Base-by-base conservation (phyloP, 2,329 filamentous ascomycete species). In the Ophiocordyceps unilateralis region DNA sequence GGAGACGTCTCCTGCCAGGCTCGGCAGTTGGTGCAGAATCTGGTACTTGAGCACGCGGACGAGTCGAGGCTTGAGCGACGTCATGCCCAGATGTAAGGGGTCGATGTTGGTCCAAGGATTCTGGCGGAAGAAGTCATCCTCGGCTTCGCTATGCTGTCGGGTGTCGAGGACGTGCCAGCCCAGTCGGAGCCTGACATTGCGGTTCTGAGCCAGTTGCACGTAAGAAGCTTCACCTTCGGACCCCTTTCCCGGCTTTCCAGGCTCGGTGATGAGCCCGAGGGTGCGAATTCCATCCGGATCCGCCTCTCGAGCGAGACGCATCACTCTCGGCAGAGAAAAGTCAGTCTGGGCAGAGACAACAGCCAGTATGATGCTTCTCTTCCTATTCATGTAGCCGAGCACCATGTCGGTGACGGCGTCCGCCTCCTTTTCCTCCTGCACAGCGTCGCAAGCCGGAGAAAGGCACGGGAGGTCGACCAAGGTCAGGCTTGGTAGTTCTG, bases 381-480 rank as follows among this genome's bases (percentile, higher is more conserved):
- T 56, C 11, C 71, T 64, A 19, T 56, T 53, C 62, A 83, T 76
- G 52, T 83, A 83, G 0, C 55, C 53, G 2, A 65, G 50, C 1
- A 76, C 68, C 11, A 78, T 58, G 0, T 64, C 51, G 6, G 58
- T 48, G 5, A 78, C 67, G 0, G 66, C 46, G 3, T 63, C 54
- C 1, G 66, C 62, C 40, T 74, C 66, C 1, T 64, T 54, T 32
- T 64, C 64, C n/a, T 60, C 67, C n/a, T n/a, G n/a, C n/a, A n/a
- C n/a, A n/a, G n/a, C n/a, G n/a, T 64, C 57, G 0, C n/a, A 9
- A 20, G 63, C 59, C 17, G 68, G 62, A 42, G 76, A 70, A 10
- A 78, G 57, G 1, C 74, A 74, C 0, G 74, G 74, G 3, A 78
- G 59, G 51, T 78, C 73, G 3, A 78, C 71, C 30, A 78, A 62